A percentile compares a stretch with the other conserved stretches of the same genome.
Evolutionary conservation across 768 basidiomycete genomes (phyloP).

Genomic region (Dacryopinax spathularia): DNA sequence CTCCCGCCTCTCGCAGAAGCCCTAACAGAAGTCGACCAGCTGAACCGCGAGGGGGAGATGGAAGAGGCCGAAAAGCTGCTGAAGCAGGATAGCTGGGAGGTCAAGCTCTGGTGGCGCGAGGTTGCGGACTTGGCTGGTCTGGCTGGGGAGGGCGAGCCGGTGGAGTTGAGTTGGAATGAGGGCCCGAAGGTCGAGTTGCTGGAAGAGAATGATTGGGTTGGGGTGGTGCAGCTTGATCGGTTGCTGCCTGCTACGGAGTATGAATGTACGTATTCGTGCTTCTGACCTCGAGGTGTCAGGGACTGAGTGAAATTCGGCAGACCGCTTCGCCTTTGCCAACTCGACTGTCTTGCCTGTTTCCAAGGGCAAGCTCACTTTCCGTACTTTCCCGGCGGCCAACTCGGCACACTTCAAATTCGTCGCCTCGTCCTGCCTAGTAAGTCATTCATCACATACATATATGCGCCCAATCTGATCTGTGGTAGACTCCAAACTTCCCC

Average conservation of each 20-base stretch:
- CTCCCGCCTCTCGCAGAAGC: constrained; percentile 9
- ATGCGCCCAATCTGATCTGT: background rate
- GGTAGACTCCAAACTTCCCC: constrained; percentile 52
- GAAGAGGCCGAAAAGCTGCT: constrained; percentile 8
- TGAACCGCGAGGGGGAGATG: constrained; percentile 12
- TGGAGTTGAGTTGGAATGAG: constrained; percentile 33
- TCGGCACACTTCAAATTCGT: constrained; percentile 49
- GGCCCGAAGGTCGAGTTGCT: constrained; percentile 38
- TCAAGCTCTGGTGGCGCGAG: constrained; percentile 29
- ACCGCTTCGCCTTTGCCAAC: constrained; percentile 31
- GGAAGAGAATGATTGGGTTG: constrained; percentile 42
- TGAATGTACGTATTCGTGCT: constrained; percentile 39
- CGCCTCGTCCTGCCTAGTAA: constrained; percentile 43
- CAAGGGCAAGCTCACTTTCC: constrained; percentile 40
- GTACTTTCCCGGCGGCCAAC: constrained; percentile 48
- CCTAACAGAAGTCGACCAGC: constrained; percentile 8
- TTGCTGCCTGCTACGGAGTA: constrained; percentile 58
- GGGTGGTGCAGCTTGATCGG: constrained; percentile 37
- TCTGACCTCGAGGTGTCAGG: constrained; percentile 7
- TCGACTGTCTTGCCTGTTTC: constrained; percentile 39
- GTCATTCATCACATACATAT: background rate
- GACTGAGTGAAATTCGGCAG: constrained; percentile 19
- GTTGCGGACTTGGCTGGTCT: constrained; percentile 24
- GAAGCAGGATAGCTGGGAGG: constrained; percentile 14
- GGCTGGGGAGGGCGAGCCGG: constrained; percentile 14